These are phyloP conservation scores for Penicillium sp. DNA, from an alignment of 2,329 filamentous ascomycete genomes.

Conservation along the genomic window DNA sequence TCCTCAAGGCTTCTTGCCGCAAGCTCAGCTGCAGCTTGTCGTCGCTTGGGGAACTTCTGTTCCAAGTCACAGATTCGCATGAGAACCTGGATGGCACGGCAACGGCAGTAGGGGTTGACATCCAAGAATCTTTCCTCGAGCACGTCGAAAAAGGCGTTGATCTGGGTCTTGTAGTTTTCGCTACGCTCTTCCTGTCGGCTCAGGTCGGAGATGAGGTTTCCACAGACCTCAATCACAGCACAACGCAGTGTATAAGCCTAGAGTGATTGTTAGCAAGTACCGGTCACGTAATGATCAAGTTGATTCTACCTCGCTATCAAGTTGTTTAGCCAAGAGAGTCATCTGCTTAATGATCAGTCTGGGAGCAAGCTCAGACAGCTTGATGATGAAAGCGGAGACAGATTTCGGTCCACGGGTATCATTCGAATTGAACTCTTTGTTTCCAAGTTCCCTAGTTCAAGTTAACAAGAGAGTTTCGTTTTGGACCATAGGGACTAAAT, in stretches of 20 bases:
- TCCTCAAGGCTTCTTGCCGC: conserved; percentile 90
- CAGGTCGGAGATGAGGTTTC: conserved; percentile 88
- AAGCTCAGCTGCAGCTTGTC: conserved; percentile 84
- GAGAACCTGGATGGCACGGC: conserved; percentile 89
- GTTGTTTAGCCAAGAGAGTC: conserved; percentile 88
- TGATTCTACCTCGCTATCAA: conserved; percentile 81
- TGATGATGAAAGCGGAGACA: conserved; percentile 89
- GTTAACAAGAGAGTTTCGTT: conserved; percentile 22
- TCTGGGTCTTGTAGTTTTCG: conserved; percentile 91
- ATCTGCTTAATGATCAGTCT: conserved; percentile 96
- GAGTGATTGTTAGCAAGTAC: conserved; percentile 12
- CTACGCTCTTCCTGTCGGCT: conserved; percentile 89
- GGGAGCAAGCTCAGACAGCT: conserved; percentile 88
- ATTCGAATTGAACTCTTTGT: conserved; percentile 97
- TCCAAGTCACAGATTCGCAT: conserved; percentile 91
- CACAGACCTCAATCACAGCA: conserved; percentile 94
- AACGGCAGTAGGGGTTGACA: conserved; percentile 94
- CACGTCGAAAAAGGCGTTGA: conserved; percentile 96
- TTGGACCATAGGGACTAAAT: conserved; percentile 6
- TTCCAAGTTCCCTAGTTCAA: conserved; percentile 75
- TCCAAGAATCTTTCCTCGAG: conserved; percentile 95
- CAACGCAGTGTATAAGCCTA: conserved; percentile 91
- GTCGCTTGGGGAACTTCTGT: conserved; percentile 90
- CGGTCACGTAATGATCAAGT: not conserved
- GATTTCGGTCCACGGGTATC: conserved; percentile 96